Evolutionary conservation across 2,329 filamentous ascomycete genomes (phyloP).

Genomic region (Xylaria sp.): DNA sequence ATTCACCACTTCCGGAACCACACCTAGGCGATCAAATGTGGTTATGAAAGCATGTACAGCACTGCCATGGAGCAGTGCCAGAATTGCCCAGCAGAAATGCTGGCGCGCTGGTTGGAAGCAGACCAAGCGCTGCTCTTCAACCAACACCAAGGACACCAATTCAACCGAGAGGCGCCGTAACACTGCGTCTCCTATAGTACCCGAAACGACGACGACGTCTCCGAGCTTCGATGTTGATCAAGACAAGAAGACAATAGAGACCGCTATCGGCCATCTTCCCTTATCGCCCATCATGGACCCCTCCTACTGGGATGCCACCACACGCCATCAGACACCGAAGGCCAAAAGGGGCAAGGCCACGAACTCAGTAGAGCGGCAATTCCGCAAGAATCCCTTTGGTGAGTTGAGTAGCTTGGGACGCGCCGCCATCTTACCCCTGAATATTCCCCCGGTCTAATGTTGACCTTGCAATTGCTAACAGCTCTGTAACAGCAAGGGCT

Average conservation of each 20-base stretch:
- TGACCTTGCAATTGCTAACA: slow-evolving; percentile 20
- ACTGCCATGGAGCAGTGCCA: slow-evolving; percentile 44
- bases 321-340: slow-evolving; percentile 56
- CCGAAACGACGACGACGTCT: slow-evolving; percentile 26
- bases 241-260: slow-evolving; percentile 57
- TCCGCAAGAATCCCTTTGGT: slow-evolving; percentile 75
- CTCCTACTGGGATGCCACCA: slow-evolving; percentile 57
- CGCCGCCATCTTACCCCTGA: background rate
- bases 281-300: slow-evolving; percentile 67
- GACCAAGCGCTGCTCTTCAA: slow-evolving; percentile 34
- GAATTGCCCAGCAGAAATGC: slow-evolving; percentile 29
- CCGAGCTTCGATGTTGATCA: slow-evolving; percentile 53
- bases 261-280: slow-evolving; percentile 60
- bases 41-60: slow-evolving; percentile 50
- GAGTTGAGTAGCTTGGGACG: slow-evolving; percentile 52
- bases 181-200: slow-evolving; percentile 35
- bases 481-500: slow-evolving; percentile 63
- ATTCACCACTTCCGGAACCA: background rate
- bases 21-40: slow-evolving; percentile 38
- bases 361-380: slow-evolving; percentile 65
- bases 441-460: background rate
- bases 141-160: background rate
- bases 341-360: slow-evolving; percentile 49
- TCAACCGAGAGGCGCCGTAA: slow-evolving; percentile 33
- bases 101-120: slow-evolving; percentile 11